Evolutionary conservation across 1,284 basidiomycete species (phyloP).

Genomic region (Sporisorium reilianum): DNA sequence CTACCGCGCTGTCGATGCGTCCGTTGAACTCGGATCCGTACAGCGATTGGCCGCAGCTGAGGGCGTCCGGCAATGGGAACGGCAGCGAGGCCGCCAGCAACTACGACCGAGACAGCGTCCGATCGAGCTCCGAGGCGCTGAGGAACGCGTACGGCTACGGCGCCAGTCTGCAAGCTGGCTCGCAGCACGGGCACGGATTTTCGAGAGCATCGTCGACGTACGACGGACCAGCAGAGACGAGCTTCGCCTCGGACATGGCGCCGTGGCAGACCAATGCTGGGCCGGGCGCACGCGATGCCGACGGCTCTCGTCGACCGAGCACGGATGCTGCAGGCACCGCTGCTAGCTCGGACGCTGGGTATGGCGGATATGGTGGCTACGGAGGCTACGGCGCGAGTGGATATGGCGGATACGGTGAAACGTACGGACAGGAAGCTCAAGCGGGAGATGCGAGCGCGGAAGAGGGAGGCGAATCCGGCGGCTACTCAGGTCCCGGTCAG

Average conservation of each 20-base stretch:
- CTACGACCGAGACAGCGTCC: constrained; percentile 36
- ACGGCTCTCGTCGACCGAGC: constrained; percentile 34
- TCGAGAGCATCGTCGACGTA: constrained; percentile 38
- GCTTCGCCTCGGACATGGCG: constrained; percentile 35
- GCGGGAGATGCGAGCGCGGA: constrained; percentile 19
- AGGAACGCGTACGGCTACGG: constrained; percentile 18
- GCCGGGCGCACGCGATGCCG: constrained; percentile 10
- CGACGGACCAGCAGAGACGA: constrained; percentile 34
- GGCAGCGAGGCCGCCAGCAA: constrained; percentile 32
- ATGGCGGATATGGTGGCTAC: constrained; percentile 31
- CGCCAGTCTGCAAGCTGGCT: constrained; percentile 14
- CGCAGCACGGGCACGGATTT: constrained; percentile 12
- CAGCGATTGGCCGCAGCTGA: constrained; percentile 49
- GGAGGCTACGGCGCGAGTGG: constrained; percentile 34
- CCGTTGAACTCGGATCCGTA: constrained; percentile 40
- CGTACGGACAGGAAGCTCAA: constrained; percentile 23
- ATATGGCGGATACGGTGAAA: constrained; percentile 29
- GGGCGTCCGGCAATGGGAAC: constrained; percentile 10
- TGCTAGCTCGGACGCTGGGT: constrained; percentile 25
- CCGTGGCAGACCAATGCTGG: constrained; percentile 32
- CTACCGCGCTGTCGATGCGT: constrained; percentile 54
- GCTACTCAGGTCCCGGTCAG: constrained; percentile 22
- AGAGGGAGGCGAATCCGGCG: constrained; percentile 23
- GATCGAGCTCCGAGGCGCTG: constrained; percentile 33
- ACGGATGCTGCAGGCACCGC: constrained; percentile 14